These are phyloP conservation scores for Sanguinoderma infundibulare DNA, from an alignment of 1,284 basidiomycete genomes.

Conservation along the genomic window DNA sequence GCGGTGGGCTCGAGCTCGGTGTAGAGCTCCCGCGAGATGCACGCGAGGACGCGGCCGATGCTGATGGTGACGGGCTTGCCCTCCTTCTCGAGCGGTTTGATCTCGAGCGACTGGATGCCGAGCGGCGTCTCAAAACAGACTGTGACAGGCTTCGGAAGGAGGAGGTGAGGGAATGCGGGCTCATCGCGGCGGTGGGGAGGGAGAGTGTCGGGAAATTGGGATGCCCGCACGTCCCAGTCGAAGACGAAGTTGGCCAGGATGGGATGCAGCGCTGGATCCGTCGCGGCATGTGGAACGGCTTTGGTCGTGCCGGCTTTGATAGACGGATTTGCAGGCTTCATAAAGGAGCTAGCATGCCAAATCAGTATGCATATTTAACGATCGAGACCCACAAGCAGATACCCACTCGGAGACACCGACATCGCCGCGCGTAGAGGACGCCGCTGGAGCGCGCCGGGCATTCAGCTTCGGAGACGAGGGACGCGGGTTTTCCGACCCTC, in stretches of 20 bases:
- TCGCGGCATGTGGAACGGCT: neutral
- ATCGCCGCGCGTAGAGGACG: neutral
- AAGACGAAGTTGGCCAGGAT: neutral
- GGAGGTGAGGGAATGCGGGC: neutral
- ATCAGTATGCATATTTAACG: neutral
- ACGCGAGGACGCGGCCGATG: neutral
- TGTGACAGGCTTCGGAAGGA: neutral
- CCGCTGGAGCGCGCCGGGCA: neutral
- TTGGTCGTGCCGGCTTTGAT: neutral
- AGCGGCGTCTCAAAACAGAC: neutral
- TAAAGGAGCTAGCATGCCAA: neutral
- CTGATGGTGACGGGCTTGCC: neutral
- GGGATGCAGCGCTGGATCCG: neutral
- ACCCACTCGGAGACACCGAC: neutral
- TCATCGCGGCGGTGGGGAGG: neutral
- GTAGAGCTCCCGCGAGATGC: neutral
- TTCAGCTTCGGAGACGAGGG: neutral
- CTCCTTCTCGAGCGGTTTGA: neutral
- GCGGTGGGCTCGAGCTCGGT: neutral
- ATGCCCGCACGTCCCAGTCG: neutral
- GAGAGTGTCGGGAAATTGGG: neutral
- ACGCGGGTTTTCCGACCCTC: neutral
- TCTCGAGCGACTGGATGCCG: neutral
- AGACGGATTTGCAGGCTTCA: neutral
- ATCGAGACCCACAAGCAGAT: neutral